Evolutionary conservation across 179 eudicot species (phyloP), one percentile per base, ranked within the genome.

Genomic region (Silene noctiflora): DNA sequence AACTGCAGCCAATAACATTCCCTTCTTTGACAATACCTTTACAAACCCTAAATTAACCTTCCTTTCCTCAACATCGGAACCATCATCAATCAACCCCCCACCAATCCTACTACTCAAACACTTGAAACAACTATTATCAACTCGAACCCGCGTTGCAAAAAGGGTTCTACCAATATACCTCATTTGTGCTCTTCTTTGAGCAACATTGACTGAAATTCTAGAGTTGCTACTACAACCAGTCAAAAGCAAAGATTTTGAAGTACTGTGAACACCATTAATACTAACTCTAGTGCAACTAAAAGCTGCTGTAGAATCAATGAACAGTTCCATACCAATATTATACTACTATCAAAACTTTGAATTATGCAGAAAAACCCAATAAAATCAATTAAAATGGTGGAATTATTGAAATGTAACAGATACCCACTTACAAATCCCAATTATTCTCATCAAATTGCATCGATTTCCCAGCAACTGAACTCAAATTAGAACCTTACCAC

Each of bases 1-100:
- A 72, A 85, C 53, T 13, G 87, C 89, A 4, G 84, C 91, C 77
- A 95, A 74, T 29, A 87, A 72, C 64, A 86, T 11, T 53, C 89
- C 90, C 22, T 80, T 69, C 79, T 78, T 85, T 17, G 80, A 65
- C 78, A 92, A 84, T 63, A 78, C 81, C 83, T 71, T 80, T 9
- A 79, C 0, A 77, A 80, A 59, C 79, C 78, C 83, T 22, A 78
- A 67, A 44, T 78, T 78, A 66, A 16, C 74, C 55, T 16, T 29
- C 31, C 46, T 70, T n/a, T 19, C 29, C 60, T 58, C 78, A 14
- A 21, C 79, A 19, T 22, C 10, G 19, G 24, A 77, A 35, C 51
- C 68, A 25, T 20, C 69, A 31, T 31, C 69, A 77, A 66, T 22
- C 60, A 77, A 77, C 16, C 69, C 61, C 19, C 42, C 73, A 20